These are phyloP conservation scores for Pistacia integerrima DNA, from an alignment of 345 rosid species.

Conservation along the genomic window DNA sequence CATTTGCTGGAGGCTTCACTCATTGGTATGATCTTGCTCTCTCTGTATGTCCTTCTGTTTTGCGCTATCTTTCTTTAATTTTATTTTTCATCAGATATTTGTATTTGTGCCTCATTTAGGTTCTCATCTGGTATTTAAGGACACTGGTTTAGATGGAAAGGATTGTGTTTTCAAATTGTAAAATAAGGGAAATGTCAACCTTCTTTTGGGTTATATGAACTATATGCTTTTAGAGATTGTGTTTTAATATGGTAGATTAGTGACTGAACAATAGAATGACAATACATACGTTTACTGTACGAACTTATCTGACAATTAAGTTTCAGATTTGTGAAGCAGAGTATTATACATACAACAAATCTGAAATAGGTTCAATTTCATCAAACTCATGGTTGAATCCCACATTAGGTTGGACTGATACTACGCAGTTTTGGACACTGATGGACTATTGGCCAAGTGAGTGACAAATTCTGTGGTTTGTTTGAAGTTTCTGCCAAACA, in stretches of 20 bases:
- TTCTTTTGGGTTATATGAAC: not conserved
- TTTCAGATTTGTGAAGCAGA: not conserved
- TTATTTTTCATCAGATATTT: not conserved
- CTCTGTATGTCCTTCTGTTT: not conserved
- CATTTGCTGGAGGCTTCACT: conserved; percentile 97
- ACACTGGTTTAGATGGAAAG: not conserved
- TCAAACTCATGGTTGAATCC: not conserved
- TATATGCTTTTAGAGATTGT: not conserved
- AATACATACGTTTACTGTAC: not conserved
- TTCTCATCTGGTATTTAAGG: not conserved
- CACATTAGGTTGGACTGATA: not conserved
- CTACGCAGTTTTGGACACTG: not conserved
- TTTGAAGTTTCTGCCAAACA: no score
- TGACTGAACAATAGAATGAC: not conserved
- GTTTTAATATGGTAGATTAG: not conserved
- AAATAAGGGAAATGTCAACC: not conserved
- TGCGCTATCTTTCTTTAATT: not conserved
- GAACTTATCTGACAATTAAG: not conserved
- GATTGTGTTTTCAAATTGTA: not conserved
- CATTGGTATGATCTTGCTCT: conserved; percentile 54
- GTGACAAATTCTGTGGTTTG: no score
- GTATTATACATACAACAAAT: no score
- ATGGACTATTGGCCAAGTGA: not conserved
- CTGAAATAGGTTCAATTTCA: not conserved
- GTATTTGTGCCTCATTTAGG: not conserved